phyloP scores from a whole-genome alignment of 257 asterid genomes.

The Ocimum tenuiflorum region DNA sequence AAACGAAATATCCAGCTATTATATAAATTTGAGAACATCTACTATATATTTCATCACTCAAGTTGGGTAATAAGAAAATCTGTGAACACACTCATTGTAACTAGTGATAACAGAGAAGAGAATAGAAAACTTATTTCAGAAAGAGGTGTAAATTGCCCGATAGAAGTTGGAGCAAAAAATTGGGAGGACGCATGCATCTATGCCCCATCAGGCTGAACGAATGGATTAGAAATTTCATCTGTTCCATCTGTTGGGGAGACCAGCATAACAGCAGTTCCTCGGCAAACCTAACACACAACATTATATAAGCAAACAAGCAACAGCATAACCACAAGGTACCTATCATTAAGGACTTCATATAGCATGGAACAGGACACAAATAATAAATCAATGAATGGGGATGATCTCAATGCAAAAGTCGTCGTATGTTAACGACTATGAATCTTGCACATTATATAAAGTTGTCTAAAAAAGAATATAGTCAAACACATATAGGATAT shows the following conservation, averaged over 20 bases:
- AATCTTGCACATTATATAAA: background rate
- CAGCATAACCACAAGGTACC: background rate
- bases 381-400: background rate
- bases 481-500: too few relatives aligned
- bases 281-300: slow-evolving; percentile 55
- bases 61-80: background rate
- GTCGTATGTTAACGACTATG: background rate
- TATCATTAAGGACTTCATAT: background rate
- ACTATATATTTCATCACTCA: background rate
- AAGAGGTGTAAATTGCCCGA: background rate
- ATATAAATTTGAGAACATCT: background rate
- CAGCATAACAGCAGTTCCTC: slow-evolving; percentile 99
- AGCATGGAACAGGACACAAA: background rate
- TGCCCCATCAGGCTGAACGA: slow-evolving; percentile 81
- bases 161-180: background rate
- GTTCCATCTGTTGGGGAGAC: slow-evolving; percentile 98
- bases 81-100: background rate
- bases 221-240: slow-evolving; percentile 93
- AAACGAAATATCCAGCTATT: background rate
- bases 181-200: slow-evolving; percentile 27
- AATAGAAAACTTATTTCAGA: slow-evolving; percentile 2
- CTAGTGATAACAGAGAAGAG: background rate
- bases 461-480: background rate
- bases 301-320: background rate
- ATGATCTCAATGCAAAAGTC: background rate